Percentiles rank a stretch among this genome's conserved stretches.
Evolutionary conservation across 176 grass and related monocot species (phyloP).

Genomic region (Lolium multiflorum): DNA sequence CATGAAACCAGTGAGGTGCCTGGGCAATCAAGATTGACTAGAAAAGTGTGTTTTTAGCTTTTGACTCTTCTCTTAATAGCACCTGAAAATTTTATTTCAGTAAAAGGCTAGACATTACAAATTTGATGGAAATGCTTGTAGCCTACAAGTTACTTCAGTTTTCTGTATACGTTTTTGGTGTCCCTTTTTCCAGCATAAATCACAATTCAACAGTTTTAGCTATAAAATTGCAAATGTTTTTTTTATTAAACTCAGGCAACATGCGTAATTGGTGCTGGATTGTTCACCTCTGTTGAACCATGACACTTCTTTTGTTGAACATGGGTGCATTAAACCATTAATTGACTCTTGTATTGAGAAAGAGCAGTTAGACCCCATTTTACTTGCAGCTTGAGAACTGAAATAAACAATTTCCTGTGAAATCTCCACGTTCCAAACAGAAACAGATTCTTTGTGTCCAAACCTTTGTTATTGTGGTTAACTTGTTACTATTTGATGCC

Average conservation of each 20-base stretch:
- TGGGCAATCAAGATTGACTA: neutral
- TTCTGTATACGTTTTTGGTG: neutral
- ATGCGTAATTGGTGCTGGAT: neutral
- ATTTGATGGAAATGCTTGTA: conserved; percentile 3
- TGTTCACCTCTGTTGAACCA: neutral
- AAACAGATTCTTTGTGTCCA: neutral
- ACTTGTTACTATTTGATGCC: neutral
- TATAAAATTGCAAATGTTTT: neutral
- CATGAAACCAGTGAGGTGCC: neutral
- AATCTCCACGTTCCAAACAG: neutral
- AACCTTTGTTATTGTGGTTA: neutral
- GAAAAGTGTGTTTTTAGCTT: neutral
- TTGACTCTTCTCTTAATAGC: neutral
- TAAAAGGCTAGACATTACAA: neutral
- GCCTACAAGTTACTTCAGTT: conserved; percentile 21
- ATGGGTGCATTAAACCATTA: neutral
- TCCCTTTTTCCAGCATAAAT: neutral
- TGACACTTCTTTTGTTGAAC: neutral
- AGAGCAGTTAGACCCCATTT: neutral
- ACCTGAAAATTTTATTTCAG: neutral
- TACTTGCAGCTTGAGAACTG: neutral
- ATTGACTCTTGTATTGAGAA: neutral
- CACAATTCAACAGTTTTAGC: neutral
- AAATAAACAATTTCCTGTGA: neutral
- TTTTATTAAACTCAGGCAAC: conserved; percentile 1